phyloP scores from a whole-genome alignment of 2,329 filamentous ascomycete species.

The Fusarium staphyleae region DNA sequence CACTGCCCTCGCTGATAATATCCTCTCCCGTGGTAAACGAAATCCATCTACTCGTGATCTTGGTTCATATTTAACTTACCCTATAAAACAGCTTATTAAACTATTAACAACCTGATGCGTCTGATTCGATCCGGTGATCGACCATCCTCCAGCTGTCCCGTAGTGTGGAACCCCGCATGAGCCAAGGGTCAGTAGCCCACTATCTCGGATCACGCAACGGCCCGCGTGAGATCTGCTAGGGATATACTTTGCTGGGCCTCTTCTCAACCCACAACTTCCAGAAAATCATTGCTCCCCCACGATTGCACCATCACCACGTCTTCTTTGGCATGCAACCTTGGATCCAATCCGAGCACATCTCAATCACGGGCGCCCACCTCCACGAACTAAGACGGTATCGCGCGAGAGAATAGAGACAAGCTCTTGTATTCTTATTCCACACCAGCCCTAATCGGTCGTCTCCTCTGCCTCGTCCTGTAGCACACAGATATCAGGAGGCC shows the following conservation, averaged over 20 bases:
- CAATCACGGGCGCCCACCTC: constrained; percentile 4
- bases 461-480: constrained; percentile 9
- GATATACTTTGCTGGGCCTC: constrained; percentile 10
- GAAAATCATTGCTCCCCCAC: constrained; percentile 35
- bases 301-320: constrained; percentile 38
- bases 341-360: constrained; percentile 16
- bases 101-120: constrained; percentile 6
- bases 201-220: constrained; percentile 13
- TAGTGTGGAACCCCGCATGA: constrained; percentile 33
- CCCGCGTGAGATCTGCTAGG: constrained; percentile 23
- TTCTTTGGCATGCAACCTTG: constrained; percentile 16
- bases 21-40: neutral
- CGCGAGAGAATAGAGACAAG: neutral
- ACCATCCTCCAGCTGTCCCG: constrained; percentile 1
- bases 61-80: neutral
- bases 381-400: constrained; percentile 6
- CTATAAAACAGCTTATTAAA: neutral
- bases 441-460: constrained; percentile 4
- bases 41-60: neutral
- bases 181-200: constrained; percentile 16
- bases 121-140: constrained; percentile 15
- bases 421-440: constrained; percentile 11
- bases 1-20: too few species aligned
- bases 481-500: constrained; percentile 4
- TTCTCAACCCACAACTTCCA: constrained; percentile 35